Base-by-base conservation (phyloP, 495 filamentous ascomycete species). In the Penicillium egyptiacum region DNA sequence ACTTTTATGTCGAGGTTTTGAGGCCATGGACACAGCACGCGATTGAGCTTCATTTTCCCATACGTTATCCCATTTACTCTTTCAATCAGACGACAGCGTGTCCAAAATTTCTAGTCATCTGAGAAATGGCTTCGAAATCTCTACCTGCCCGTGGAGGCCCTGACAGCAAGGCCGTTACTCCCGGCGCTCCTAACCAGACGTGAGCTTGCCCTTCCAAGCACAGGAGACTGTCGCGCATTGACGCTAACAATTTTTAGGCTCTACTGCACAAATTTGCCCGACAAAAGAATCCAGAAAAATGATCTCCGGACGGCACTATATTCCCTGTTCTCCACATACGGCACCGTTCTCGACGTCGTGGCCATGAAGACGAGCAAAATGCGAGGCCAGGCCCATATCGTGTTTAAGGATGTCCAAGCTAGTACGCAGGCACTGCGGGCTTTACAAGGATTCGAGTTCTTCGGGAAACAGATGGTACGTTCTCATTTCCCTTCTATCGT, bases 341-440 rank as follows among this genome's bases (percentile, higher is more conserved):
- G 95, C 20, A 85, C 90, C 9, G 89, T 99, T 14, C 83, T 99
- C 47, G 94, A 98, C 67, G 86, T 99, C n/a, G 88, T 96, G 31
- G 88, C 90, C 31, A 79, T 96, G 64, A 92, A 90, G 73, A 94
- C 89, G 0, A 77, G 77, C 64, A 92, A 91, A 74, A 92, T 96
- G 88, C 88, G 95, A 35, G 94, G 94, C 2, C 94, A 98, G 70
- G 95, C 94, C 50, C 92, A 97, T 67, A 79, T 99, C 45, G 89
- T 92, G 4, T 97, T 90, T 70, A 84, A 88, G 56, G 94, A 99
- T 67, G 76, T 92, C 12, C 87, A 93, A 55, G 82, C 87, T 3
- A 91, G 90, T 44, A 94, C 92, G 30, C 89, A 95, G 65, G 94
- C 94, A 2, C 88, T 98, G 86, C 80, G 92, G 53, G 84, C 89